Conservation (phyloP, 2,329 filamentous ascomycete species). For the Colletotrichum theobromicola region DNA sequence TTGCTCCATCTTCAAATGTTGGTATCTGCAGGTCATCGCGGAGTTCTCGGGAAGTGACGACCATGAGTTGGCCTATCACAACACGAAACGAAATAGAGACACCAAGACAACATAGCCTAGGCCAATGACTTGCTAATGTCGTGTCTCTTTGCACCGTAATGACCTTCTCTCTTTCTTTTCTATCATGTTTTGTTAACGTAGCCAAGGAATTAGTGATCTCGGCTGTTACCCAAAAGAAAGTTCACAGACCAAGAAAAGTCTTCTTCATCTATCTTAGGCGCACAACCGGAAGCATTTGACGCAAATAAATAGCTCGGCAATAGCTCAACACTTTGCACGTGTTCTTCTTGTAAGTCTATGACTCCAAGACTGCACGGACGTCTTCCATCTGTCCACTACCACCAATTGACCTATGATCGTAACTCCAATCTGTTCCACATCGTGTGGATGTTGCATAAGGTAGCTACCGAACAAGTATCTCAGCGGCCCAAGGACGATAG, state of each 20-base stretch:
- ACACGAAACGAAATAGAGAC: neutral
- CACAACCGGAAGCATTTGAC: fast-evolving
- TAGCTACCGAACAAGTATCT: neutral
- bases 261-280: neutral
- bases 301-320: neutral
- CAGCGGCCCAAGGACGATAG: fast-evolving
- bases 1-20: neutral
- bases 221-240: neutral
- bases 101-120: neutral
- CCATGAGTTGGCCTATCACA: neutral
- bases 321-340: fast-evolving
- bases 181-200: neutral
- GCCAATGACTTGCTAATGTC: fast-evolving
- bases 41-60: neutral
- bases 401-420: neutral
- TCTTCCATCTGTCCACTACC: neutral
- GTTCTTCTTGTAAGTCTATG: neutral
- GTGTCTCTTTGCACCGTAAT: neutral
- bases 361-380: neutral
- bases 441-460: neutral
- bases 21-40: no score
- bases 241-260: fast-evolving
- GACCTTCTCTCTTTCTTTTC: neutral
- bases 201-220: neutral
- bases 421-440: neutral